phyloP scores from a whole-genome alignment of 495 filamentous ascomycete species.

The Hyaloscypha bicolor region DNA sequence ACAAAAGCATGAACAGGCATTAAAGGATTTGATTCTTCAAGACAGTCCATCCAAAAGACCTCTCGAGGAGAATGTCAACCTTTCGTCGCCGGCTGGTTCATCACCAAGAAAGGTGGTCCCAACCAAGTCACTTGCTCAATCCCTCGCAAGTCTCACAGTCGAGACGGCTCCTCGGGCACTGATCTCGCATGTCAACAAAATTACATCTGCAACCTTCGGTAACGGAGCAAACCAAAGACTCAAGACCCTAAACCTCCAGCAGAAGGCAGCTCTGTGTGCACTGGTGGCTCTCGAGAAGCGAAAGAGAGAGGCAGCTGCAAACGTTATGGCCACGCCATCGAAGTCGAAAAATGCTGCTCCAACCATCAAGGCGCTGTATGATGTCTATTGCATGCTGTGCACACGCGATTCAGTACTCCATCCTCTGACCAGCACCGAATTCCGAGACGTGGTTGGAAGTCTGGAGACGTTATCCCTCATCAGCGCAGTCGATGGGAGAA shows the following conservation, averaged over 20 bases:
- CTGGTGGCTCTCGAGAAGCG: constrained; percentile 78
- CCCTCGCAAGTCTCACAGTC: constrained; percentile 60
- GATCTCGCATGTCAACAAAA: constrained; percentile 86
- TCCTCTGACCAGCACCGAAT: constrained; percentile 84
- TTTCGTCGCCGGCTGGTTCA: constrained; percentile 54
- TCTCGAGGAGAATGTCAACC: constrained; percentile 68
- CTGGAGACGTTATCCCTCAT: constrained; percentile 84
- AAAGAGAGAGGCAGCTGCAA: constrained; percentile 45
- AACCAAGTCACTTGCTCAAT: constrained; percentile 40
- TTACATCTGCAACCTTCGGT: constrained; percentile 83
- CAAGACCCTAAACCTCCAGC: constrained; percentile 87
- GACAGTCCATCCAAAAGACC: constrained; percentile 57
- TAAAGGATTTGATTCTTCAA: constrained; percentile 49
- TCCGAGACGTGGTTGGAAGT: constrained; percentile 88
- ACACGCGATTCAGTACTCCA: constrained; percentile 82
- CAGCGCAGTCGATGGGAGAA: constrained; percentile 73
- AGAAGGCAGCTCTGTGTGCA: constrained; percentile 92
- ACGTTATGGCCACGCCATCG: constrained; percentile 57
- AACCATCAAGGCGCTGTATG: constrained; percentile 76
- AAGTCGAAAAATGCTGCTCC: constrained; percentile 59
- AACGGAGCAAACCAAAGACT: constrained; percentile 83
- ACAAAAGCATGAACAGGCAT: constrained; percentile 58
- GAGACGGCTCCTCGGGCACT: constrained; percentile 86
- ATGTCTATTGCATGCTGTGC: constrained; percentile 77
- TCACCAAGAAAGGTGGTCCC: constrained; percentile 32